Evolutionary conservation across 192 early-diverging fungal species (phyloP).

Genomic region (Podila verticillata): DNA sequence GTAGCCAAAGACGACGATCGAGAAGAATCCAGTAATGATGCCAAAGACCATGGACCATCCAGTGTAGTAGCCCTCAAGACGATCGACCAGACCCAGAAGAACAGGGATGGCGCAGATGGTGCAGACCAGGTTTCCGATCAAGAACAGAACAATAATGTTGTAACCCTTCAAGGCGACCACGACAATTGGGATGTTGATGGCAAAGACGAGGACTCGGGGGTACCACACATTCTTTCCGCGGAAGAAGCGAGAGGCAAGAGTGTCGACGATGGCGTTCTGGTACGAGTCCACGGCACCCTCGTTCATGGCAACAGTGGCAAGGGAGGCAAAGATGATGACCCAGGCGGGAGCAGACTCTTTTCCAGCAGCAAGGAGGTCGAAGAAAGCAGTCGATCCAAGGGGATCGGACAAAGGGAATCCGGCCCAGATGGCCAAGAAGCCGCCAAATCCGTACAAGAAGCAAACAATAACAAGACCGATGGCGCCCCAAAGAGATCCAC

Average conservation of each 20-base stretch:
- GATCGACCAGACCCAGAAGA: slow-evolving; percentile 58
- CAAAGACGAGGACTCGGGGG: slow-evolving; percentile 46
- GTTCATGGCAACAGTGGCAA: slow-evolving; percentile 70
- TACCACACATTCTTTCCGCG: slow-evolving; percentile 53
- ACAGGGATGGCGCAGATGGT: slow-evolving; percentile 66
- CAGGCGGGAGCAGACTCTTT: slow-evolving; percentile 55
- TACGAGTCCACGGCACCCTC: slow-evolving; percentile 75
- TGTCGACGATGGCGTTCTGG: slow-evolving; percentile 75
- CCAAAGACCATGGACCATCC: slow-evolving; percentile 45
- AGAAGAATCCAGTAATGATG: slow-evolving; percentile 42
- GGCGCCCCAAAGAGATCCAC: slow-evolving; percentile 65
- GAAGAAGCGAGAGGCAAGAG: slow-evolving; percentile 64
- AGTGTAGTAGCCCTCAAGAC: slow-evolving; percentile 52
- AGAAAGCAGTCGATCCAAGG: slow-evolving; percentile 69
- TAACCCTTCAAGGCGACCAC: slow-evolving; percentile 64
- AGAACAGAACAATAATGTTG: slow-evolving; percentile 68
- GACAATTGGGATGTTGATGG: slow-evolving; percentile 54
- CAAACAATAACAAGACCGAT: slow-evolving; percentile 63
- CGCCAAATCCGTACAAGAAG: slow-evolving; percentile 68
- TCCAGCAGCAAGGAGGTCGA: slow-evolving; percentile 67
- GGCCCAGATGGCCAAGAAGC: slow-evolving; percentile 74
- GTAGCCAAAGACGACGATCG: slow-evolving; percentile 46
- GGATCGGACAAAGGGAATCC: slow-evolving; percentile 54
- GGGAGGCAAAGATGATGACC: slow-evolving; percentile 66
- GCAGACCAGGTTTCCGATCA: slow-evolving; percentile 71